phyloP scores from a whole-genome alignment of 805 yeast genomes.

The Saccharomycopsis sp. region DNA sequence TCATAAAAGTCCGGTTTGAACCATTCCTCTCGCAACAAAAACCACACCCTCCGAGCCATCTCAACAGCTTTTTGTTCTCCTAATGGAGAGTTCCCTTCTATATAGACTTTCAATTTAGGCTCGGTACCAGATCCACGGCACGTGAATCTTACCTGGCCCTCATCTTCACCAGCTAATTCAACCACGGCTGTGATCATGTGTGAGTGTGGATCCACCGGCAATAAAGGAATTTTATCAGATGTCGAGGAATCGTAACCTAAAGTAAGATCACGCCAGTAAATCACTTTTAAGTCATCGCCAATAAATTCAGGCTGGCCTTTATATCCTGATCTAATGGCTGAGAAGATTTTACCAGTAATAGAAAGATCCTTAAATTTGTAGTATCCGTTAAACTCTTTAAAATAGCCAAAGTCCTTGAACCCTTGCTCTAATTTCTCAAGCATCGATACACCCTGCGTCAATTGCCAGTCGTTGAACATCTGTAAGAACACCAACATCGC shows the following conservation, averaged over 20 bases:
- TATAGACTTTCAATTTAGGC: constrained; percentile 86
- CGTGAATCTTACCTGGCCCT: constrained; percentile 59
- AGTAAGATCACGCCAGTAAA: constrained; percentile 79
- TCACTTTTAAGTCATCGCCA: constrained; percentile 49
- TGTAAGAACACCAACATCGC: constrained; percentile 75
- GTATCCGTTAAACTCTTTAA: constrained; percentile 82
- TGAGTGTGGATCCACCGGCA: constrained; percentile 67
- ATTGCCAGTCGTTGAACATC: constrained; percentile 32
- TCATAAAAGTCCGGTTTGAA: constrained; percentile 50
- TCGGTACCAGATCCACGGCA: constrained; percentile 96
- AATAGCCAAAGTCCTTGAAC: constrained; percentile 65
- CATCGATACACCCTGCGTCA: constrained; percentile 32
- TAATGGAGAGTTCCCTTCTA: constrained; percentile 57
- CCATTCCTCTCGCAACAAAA: constrained; percentile 51
- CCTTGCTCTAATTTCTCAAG: constrained; percentile 43
- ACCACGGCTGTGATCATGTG: constrained; percentile 81
- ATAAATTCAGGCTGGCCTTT: constrained; percentile 40
- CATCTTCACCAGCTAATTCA: constrained; percentile 16
- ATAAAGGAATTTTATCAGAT: constrained; percentile 44
- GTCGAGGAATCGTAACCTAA: constrained; percentile 73
- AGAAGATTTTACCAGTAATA: constrained; percentile 50
- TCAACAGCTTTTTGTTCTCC: constrained; percentile 40
- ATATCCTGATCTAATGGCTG: constrained; percentile 38
- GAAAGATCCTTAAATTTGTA: constrained; percentile 55
- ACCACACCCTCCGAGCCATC: constrained; percentile 66